These are phyloP conservation scores for Paramecium biaurelia DNA, from an alignment of 73 alveolate genomes.

Conservation along the genomic window DNA sequence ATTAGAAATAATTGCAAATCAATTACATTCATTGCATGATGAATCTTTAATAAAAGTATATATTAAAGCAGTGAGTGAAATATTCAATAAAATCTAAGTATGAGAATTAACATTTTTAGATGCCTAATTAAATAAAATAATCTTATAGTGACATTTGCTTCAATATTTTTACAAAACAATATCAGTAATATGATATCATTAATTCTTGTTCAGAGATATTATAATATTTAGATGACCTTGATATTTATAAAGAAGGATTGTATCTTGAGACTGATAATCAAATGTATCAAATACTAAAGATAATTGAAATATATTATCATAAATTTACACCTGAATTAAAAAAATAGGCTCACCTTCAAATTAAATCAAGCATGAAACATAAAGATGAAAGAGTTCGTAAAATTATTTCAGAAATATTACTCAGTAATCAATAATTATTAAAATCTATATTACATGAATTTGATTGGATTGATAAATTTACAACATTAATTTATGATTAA, in stretches of 20 bases:
- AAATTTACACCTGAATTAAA: background rate
- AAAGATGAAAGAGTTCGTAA: conserved; percentile 18
- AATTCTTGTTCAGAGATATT: background rate
- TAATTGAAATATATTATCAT: background rate
- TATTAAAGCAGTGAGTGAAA: conserved; percentile 2
- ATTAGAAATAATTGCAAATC: background rate
- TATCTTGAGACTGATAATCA: conserved; percentile 27
- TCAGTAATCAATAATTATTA: background rate
- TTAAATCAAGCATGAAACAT: conserved; percentile 12
- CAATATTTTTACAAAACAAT: background rate
- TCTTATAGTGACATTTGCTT: background rate
- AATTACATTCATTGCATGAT: background rate
- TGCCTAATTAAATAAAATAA: background rate
- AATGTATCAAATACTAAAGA: background rate
- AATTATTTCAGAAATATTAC: background rate
- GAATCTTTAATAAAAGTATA: background rate
- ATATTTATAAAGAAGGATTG: background rate
- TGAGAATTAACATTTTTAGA: background rate
- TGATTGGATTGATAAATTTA: conserved; percentile 37
- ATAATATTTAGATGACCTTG: background rate
- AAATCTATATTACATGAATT: background rate
- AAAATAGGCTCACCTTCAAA: background rate
- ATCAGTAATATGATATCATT: background rate
- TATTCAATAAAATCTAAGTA: background rate
- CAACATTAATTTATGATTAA: background rate